Base-by-base conservation (phyloP, 2,329 filamentous ascomycete species). In the Penicillium sp. region DNA sequence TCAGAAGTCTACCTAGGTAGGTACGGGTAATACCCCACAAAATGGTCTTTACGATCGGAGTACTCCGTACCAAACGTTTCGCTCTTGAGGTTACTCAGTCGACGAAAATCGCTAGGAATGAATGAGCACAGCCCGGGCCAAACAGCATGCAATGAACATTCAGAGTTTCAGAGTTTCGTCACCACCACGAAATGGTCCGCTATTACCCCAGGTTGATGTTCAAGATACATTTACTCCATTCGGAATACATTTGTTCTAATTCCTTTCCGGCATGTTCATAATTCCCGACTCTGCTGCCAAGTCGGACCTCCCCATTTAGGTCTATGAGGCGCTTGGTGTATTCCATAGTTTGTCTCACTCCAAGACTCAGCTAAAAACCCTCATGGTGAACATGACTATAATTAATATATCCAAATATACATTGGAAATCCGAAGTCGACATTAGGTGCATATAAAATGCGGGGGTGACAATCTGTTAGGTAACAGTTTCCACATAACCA, bases 401-500 rank as follows among this genome's bases (percentile, higher is more conserved):
- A 29, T 20, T n/a, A 43, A 39, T 24, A 7, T 18, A 29, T 40
- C 31, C 10, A 35, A 37, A 38, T 24, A 39, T 40, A 18, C 45
- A n/a, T 24, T 13, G 8, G 24, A 20, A 18, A 37, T 20, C 5
- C 5, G 20, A n/a, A 40, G 32, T 40, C 32, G 10, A 46, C 20
- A 58, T 57, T 56, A 54, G 49, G 39, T 61, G 51, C 51, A 52
- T 53, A 47, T 50, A 58, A 57, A 68, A 63, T 66, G 66, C 61
- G 67, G 68, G 66, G 68, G 34, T 49, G 16, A 51, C 52, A 68
- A 43, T 56, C 53, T 64, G 56, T 70, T 70, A 70, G 53, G 58
- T 70, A 69, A 70, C 61, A 64, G 64, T 59, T 70, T 69, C 64
- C 68, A 69, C 66, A 40, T 40, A 26, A 44, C 37, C 38, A 29